Evolutionary conservation across 345 rosid species (phyloP).

Genomic region (Eucalyptus rudis): DNA sequence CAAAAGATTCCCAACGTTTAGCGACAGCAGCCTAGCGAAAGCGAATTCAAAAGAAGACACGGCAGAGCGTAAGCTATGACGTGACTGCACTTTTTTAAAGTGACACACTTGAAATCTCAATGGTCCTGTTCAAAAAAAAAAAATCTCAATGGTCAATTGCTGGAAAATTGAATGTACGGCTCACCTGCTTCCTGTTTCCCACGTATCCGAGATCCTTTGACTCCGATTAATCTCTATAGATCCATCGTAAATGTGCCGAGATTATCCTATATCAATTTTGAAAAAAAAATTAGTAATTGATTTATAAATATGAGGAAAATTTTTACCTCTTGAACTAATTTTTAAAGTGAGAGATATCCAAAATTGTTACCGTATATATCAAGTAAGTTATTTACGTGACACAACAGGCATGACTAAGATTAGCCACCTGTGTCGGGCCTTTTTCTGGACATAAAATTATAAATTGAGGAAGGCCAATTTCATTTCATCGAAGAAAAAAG

Average conservation of each 20-base stretch:
- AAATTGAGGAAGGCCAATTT: neutral
- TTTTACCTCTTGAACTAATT: too few relatives aligned
- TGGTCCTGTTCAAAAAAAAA: too few relatives aligned
- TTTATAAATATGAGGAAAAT: fast-evolving
- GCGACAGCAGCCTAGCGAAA: neutral
- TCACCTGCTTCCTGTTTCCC: neutral
- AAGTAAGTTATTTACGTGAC: neutral
- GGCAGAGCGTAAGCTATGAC: neutral
- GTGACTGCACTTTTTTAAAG: neutral
- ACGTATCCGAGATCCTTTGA: too few relatives aligned
- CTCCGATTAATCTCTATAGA: neutral
- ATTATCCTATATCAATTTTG: too few relatives aligned
- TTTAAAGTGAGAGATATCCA: fast-evolving
- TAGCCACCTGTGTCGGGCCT: fast-evolving
- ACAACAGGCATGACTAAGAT: fast-evolving
- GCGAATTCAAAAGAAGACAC: neutral
- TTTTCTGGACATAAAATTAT: neutral
- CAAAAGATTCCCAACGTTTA: neutral
- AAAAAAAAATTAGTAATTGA: fast-evolving
- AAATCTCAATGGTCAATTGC: neutral
- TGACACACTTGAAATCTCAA: neutral
- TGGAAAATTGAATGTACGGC: neutral
- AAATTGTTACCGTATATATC: fast-evolving
- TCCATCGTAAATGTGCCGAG: fast-evolving
- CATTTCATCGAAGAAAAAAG: neutral